Base-by-base conservation (phyloP, 306 rosid species). In the Dalbergia cochinchinensis region DNA sequence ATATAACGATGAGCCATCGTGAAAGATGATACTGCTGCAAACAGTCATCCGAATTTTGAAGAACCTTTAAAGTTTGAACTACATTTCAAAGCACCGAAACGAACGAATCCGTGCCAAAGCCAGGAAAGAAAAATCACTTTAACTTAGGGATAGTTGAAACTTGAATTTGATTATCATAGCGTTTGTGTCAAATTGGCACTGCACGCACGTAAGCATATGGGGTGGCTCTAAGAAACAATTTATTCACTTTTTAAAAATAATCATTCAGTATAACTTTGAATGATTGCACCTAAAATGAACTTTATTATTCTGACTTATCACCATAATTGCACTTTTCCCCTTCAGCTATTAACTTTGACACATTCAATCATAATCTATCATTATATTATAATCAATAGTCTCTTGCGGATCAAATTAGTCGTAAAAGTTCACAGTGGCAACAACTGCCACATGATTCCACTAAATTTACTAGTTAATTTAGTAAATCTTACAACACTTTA, bases 341-440 rank as follows among this genome's bases (percentile, higher is more conserved):
- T 41, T 59, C 22, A 12, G 45, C 45, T 74, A 13, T 0, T 18
- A 66, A 8, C 63, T 14, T 54, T 6, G 19, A 11, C n/a, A 59
- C n/a, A 59, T 45, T 15, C 11, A 62, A 62, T 31, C 50, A 75
- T 62, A 48, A 12, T 4, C 47, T 3, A 76, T 63, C 69, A 74
- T 74, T 59, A 42, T 73, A 7, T n/a, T 26, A 75, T n/a, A n/a
- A n/a, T 62, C 35, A 31, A 45, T 44, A 62, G 71, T 62, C 20
- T 60, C 47, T 61, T 5, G 34, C 18, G 51, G 39, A 74, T 31
- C 73, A 45, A 68, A 22, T 48, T 69, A 7, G 22, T 9, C 20
- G 4, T 7, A 33, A 70, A 22, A 10, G 50, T 48, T 31, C 26
- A 26, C 18, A 12, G 31, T 69, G 61, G 58, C 60, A 14, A 48